Percentiles rank a stretch among this genome's conserved stretches.
Evolutionary conservation across 2,329 filamentous ascomycete genomes (phyloP).

Genomic region (Hyphodiscus sp.): DNA sequence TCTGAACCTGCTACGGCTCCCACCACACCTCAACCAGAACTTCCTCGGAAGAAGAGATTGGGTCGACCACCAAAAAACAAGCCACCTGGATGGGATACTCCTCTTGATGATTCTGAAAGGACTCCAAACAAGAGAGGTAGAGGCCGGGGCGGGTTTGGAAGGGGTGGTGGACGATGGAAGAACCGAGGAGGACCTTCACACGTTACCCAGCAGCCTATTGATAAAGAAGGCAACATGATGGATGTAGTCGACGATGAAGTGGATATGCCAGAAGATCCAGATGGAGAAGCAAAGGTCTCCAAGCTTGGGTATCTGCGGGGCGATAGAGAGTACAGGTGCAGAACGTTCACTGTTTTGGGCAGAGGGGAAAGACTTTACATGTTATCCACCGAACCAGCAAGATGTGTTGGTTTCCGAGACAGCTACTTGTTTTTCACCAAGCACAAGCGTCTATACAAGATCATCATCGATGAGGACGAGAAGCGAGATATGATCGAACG

Average conservation of each 20-base stretch:
- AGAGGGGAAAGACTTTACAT: constrained; percentile 88
- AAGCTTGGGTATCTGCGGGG: constrained; percentile 76
- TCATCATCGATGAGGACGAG: constrained; percentile 95
- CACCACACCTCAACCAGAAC: constrained; percentile 28
- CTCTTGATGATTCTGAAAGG: constrained; percentile 38
- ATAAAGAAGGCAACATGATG: constrained; percentile 88
- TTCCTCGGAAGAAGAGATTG: constrained; percentile 69
- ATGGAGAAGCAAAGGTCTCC: constrained; percentile 91
- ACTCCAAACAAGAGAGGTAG: constrained; percentile 52
- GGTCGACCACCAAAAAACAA: constrained; percentile 81
- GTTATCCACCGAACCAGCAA: constrained; percentile 94
- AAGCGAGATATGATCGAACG: constrained; percentile 95
- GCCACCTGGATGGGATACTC: constrained; percentile 68
- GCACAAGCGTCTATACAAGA: constrained; percentile 93
- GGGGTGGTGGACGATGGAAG: constrained; percentile 60
- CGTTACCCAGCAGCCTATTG: constrained; percentile 76
- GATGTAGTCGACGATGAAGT: constrained; percentile 91
- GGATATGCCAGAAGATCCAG: constrained; percentile 75
- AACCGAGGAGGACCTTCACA: constrained; percentile 62
- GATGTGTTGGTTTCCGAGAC: constrained; percentile 94
- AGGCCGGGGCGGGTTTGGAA: constrained; percentile 50
- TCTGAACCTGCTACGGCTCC: constrained; percentile 40
- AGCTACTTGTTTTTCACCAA: constrained; percentile 99
- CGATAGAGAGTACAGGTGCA: constrained; percentile 87
- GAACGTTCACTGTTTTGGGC: constrained; percentile 85